phyloP scores from a whole-genome alignment of 352 stramenopile species.

The Phytophthora palmivora region DNA sequence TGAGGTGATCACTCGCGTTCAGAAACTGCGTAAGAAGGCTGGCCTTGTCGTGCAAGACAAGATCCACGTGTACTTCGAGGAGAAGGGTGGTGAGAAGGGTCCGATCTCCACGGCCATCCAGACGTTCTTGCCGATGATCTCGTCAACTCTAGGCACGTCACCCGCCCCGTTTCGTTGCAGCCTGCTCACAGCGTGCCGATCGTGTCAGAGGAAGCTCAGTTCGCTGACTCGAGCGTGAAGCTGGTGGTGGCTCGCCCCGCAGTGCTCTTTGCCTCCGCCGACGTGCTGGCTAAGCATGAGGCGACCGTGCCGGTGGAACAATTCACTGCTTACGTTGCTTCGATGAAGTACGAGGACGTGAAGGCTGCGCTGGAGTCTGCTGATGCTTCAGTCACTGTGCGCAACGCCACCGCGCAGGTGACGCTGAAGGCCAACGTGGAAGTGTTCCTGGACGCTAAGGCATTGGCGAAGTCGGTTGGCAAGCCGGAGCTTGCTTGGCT shows the following conservation, averaged over 20 bases:
- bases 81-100: slow-evolving; percentile 63
- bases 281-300: slow-evolving; percentile 55
- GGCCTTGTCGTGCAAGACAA: slow-evolving; percentile 95
- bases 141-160: slow-evolving; percentile 60
- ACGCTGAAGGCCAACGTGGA: slow-evolving; percentile 66
- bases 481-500: slow-evolving; percentile 60
- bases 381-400: slow-evolving; percentile 49
- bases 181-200: slow-evolving; percentile 74
- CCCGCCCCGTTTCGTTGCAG: slow-evolving; percentile 68
- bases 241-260: slow-evolving; percentile 74
- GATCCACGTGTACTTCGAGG: slow-evolving; percentile 96
- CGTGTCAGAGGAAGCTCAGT: slow-evolving; percentile 72
- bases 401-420: slow-evolving; percentile 48
- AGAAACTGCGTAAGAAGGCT: slow-evolving; percentile 98
- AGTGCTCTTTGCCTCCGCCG: slow-evolving; percentile 70
- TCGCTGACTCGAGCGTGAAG: slow-evolving; percentile 70
- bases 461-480: slow-evolving; percentile 53
- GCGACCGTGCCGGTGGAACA: slow-evolving; percentile 48
- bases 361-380: slow-evolving; percentile 53
- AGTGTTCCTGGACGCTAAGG: slow-evolving; percentile 81
- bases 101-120: slow-evolving; percentile 72
- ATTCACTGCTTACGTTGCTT: slow-evolving; percentile 70
- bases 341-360: slow-evolving; percentile 86
- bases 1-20: slow-evolving; percentile 98
- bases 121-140: slow-evolving; percentile 65